Percentiles rank a stretch among this genome's conserved stretches.
These are phyloP conservation scores for Fusarium pininemorale DNA, from an alignment of 2,329 filamentous ascomycete genomes.

Conservation along the genomic window DNA sequence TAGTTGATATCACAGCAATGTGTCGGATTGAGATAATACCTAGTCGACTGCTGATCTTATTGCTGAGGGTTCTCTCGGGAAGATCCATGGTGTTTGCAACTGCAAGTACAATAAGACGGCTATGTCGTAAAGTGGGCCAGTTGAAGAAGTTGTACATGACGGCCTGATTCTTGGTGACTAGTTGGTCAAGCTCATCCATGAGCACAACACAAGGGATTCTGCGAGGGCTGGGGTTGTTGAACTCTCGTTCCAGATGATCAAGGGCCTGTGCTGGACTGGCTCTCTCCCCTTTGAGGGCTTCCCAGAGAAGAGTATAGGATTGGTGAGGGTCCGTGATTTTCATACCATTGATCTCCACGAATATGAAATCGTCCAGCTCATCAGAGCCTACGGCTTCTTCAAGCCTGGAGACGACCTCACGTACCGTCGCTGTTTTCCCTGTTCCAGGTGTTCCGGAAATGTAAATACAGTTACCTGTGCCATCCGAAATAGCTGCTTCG, in stretches of 20 bases:
- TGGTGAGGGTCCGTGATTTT: constrained; percentile 98
- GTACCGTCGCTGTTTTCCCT: constrained; percentile 95
- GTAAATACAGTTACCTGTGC: constrained; percentile 95
- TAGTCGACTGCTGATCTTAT: constrained; percentile 95
- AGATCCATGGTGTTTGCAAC: constrained; percentile 99
- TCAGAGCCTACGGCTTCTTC: constrained; percentile 89
- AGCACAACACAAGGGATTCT: constrained; percentile 94
- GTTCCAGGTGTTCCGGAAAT: constrained; percentile 99
- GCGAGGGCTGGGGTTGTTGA: constrained; percentile 88
- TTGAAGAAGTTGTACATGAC: constrained; percentile 99
- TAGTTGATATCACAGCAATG: background rate
- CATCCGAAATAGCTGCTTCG: constrained; percentile 92
- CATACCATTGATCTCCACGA: constrained; percentile 99
- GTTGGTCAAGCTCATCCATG: constrained; percentile 98
- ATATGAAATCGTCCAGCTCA: constrained; percentile 97
- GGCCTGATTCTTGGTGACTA: constrained; percentile 98
- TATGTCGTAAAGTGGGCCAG: constrained; percentile 93
- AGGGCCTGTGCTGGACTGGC: constrained; percentile 92
- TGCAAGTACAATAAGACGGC: constrained; percentile 91
- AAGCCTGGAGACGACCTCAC: constrained; percentile 89
- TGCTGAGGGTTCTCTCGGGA: constrained; percentile 93
- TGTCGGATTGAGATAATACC: constrained; percentile 51
- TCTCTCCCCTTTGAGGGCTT: constrained; percentile 91
- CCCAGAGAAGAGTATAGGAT: constrained; percentile 94
- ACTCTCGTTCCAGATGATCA: constrained; percentile 90